Percentiles rank a stretch among this genome's conserved stretches.
Conservation (phyloP, 129 eudicot genomes). For the Centella asiatica region DNA sequence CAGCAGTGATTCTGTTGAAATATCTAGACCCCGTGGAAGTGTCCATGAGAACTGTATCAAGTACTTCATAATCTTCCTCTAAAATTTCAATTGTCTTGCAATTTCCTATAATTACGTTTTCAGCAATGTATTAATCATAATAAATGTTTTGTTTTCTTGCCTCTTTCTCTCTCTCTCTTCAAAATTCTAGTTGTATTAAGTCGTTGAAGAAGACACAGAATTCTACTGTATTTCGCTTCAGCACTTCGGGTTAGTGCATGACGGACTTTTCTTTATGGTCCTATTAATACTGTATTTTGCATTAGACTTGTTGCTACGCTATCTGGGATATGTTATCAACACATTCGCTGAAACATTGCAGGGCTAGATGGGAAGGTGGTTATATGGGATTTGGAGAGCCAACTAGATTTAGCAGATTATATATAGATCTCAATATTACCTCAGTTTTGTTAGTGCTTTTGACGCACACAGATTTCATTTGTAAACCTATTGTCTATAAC, state of each 20-base stretch:
- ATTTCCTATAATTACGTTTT: not conserved
- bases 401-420: conserved; percentile 62
- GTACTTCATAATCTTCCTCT: conserved; percentile 27
- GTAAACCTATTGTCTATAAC: not conserved
- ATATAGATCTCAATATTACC: conserved; percentile 9
- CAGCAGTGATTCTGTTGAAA: conserved; percentile 38
- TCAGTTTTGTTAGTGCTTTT: not conserved
- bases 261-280: not conserved
- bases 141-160: not conserved
- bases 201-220: conserved; percentile 50
- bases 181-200: conserved; percentile 57
- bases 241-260: conserved; percentile 68
- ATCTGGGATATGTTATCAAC: not conserved
- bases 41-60: conserved; percentile 92
- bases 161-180: not conserved
- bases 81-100: not conserved
- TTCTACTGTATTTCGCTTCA: conserved; percentile 48
- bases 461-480: not conserved
- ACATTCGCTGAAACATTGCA: conserved; percentile 28
- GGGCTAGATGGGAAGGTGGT: conserved; percentile 91
- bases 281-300: not conserved
- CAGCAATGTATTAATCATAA: not conserved
- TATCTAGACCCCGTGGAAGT: conserved; percentile 45
- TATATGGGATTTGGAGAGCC: conserved; percentile 70
- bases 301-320: not conserved